Evolutionary conservation across 2,329 filamentous ascomycete species (phyloP).

Genomic region (Phaeosphaeriaceae sp.): DNA sequence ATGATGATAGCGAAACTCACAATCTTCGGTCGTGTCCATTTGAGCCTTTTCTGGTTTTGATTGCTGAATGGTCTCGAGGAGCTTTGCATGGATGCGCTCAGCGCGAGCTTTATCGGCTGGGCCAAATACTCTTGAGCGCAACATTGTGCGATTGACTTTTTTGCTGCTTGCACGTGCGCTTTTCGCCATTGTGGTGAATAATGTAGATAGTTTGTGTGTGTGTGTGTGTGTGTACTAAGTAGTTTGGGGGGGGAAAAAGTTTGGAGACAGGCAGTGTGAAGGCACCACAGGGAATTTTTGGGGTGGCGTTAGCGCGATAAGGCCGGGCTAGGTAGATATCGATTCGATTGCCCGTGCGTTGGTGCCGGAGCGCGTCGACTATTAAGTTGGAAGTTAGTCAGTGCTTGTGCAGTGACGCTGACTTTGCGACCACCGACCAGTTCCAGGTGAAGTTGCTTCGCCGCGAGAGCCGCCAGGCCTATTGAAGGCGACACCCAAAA

Average conservation of each 20-base stretch:
- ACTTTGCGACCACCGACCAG: constrained; percentile 25
- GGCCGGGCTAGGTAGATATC: constrained; percentile 6
- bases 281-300: constrained; percentile 31
- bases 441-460: constrained; percentile 18
- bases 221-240: constrained; percentile 4
- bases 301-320: constrained; percentile 25
- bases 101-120: constrained; percentile 80
- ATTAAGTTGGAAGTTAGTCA: too few relatives aligned
- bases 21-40: constrained; percentile 56
- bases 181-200: constrained; percentile 75
- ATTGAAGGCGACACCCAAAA: constrained; percentile 24
- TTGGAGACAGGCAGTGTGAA: too few relatives aligned
- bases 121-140: constrained; percentile 83
- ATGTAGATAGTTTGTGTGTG: constrained; percentile 10
- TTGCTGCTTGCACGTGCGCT: constrained; percentile 77
- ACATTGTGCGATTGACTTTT: constrained; percentile 82
- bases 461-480: constrained; percentile 33
- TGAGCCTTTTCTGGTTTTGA: constrained; percentile 66
- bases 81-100: constrained; percentile 83
- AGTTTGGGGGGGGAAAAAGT: constrained; percentile 16
- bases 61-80: constrained; percentile 79
- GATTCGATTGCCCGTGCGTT: constrained; percentile 18
- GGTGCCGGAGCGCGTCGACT: constrained; percentile 22
- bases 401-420: constrained; percentile 31
- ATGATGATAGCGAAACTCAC: constrained; percentile 19